phyloP scores from a whole-genome alignment of 495 filamentous ascomycete species.

The Penicillium paxilli region DNA sequence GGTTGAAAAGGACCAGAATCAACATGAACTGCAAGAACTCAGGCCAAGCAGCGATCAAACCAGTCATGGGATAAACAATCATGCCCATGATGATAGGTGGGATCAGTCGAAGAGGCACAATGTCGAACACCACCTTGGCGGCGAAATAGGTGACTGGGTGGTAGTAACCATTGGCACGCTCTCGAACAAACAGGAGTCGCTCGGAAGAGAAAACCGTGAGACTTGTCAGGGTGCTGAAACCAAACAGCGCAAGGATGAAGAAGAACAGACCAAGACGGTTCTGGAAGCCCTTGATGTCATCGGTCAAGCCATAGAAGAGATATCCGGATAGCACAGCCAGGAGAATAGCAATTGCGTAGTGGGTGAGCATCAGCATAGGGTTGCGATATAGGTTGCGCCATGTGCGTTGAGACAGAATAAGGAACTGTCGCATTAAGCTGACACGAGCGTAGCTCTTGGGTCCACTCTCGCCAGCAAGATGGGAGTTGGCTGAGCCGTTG shows the following conservation, averaged over 20 bases:
- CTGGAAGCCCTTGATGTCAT: conserved; percentile 96
- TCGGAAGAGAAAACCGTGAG: conserved; percentile 94
- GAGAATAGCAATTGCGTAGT: conserved; percentile 97
- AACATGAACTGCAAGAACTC: conserved; percentile 92
- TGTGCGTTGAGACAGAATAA: conserved; percentile 84
- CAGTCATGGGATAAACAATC: conserved; percentile 98
- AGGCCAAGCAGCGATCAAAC: conserved; percentile 77
- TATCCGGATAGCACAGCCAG: conserved; percentile 92
- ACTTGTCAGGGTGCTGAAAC: conserved; percentile 92
- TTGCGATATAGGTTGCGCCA: conserved; percentile 98
- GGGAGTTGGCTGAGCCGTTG: conserved; percentile 70
- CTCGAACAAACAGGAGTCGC: conserved; percentile 87
- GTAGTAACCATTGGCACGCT: conserved; percentile 97
- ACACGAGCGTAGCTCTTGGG: conserved; percentile 81
- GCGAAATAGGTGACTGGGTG: conserved; percentile 95
- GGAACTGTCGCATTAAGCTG: conserved; percentile 76
- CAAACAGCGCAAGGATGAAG: conserved; percentile 93
- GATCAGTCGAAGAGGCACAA: conserved; percentile 88
- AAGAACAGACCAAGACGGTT: conserved; percentile 98
- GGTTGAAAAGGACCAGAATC: conserved; percentile 91
- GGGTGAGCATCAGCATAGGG: conserved; percentile 97
- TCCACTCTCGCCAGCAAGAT: conserved; percentile 42
- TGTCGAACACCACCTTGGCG: conserved; percentile 92
- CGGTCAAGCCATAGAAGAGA: conserved; percentile 93
- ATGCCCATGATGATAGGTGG: conserved; percentile 96